Percentiles rank a stretch among this genome's conserved stretches.
Conservation (phyloP, 805 yeast genomes). For the Candida incommunis region DNA sequence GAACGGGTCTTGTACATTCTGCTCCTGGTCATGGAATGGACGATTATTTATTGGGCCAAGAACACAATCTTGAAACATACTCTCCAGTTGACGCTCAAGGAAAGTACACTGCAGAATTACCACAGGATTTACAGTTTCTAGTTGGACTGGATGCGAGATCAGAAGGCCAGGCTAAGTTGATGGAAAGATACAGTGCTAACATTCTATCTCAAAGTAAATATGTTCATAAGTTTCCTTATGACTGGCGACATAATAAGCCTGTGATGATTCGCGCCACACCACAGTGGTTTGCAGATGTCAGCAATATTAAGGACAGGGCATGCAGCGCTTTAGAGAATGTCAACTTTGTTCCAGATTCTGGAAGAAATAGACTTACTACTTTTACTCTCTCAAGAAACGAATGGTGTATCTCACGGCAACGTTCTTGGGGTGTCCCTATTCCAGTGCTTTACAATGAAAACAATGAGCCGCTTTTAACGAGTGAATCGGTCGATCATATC, state of each 20-base stretch:
- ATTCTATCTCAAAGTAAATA: slow-evolving; percentile 36
- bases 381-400: slow-evolving; percentile 71
- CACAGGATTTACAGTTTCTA: slow-evolving; percentile 31
- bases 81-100: slow-evolving; percentile 79
- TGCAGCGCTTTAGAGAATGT: slow-evolving; percentile 46
- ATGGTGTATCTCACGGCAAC: slow-evolving; percentile 96
- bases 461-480: slow-evolving; percentile 49
- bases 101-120: slow-evolving; percentile 39
- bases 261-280: slow-evolving; percentile 92
- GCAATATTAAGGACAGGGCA: slow-evolving; percentile 48
- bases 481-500: slow-evolving; percentile 40
- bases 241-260: slow-evolving; percentile 94
- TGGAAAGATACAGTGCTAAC: slow-evolving; percentile 14
- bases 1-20: slow-evolving; percentile 92
- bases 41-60: slow-evolving; percentile 62
- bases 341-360: slow-evolving; percentile 58
- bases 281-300: slow-evolving; percentile 91
- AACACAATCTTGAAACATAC: slow-evolving; percentile 39
- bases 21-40: slow-evolving; percentile 98
- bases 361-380: slow-evolving; percentile 53
- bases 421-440: slow-evolving; percentile 97
- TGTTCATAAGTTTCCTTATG: slow-evolving; percentile 84
- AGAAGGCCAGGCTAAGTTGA: slow-evolving; percentile 36
- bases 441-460: slow-evolving; percentile 65
- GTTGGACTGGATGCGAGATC: slow-evolving; percentile 48